Percentiles rank a stretch among this genome's conserved stretches.
phyloP scores from a whole-genome alignment of 768 basidiomycete genomes.

The Aureoboletus auriporus region DNA sequence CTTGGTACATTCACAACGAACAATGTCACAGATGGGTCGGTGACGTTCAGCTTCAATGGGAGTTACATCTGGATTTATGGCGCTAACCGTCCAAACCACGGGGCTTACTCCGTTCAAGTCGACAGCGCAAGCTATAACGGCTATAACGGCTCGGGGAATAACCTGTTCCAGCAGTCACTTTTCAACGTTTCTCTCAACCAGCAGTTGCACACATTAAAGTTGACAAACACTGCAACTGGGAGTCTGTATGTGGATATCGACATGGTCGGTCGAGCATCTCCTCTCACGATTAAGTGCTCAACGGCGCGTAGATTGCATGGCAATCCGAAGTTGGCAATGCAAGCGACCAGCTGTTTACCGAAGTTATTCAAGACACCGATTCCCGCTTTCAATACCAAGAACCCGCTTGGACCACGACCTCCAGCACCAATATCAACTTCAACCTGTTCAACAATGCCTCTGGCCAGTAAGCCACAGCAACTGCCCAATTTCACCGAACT shows the following conservation, averaged over 20 bases:
- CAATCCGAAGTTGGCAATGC: conserved; percentile 24
- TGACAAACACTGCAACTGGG: conserved; percentile 33
- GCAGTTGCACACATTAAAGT: conserved; percentile 33
- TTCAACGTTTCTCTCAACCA: conserved; percentile 40
- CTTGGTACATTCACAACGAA: conserved; percentile 39
- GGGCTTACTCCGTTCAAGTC: conserved; percentile 39
- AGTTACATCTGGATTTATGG: conserved; percentile 48
- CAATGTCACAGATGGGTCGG: conserved; percentile 29
- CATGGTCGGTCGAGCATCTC: conserved; percentile 26
- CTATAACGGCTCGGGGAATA: conserved; percentile 1
- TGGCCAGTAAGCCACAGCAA: conserved; percentile 34
- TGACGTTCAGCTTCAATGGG: conserved; percentile 45
- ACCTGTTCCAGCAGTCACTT: conserved; percentile 39
- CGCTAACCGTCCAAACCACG: conserved; percentile 45
- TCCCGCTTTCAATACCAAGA: conserved; percentile 37
- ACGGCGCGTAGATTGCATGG: conserved; percentile 23
- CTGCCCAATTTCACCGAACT: not conserved
- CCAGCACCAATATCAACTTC: conserved; percentile 26
- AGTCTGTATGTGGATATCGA: conserved; percentile 42
- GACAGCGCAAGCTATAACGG: conserved; percentile 36
- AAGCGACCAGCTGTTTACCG: conserved; percentile 8
- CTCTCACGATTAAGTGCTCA: not conserved
- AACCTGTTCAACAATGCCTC: conserved; percentile 39
- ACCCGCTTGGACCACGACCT: conserved; percentile 33
- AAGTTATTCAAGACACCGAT: conserved; percentile 34